Conservation (phyloP, 2,329 filamentous ascomycete genomes). For the Berkeleyomyces basicola region DNA sequence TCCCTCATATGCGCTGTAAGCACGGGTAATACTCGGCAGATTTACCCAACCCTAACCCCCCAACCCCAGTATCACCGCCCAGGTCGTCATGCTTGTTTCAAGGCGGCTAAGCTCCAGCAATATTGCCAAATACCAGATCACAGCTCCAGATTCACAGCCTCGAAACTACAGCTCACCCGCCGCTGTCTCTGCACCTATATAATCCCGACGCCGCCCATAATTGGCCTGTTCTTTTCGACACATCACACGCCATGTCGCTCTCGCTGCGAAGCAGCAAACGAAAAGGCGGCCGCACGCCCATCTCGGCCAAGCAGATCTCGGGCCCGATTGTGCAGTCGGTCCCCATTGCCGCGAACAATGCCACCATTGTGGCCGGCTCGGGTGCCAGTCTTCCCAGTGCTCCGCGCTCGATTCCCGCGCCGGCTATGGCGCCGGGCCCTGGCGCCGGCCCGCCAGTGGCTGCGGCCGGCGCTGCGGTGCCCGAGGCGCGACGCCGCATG, state of each 20-base stretch:
- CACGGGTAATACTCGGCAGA: not conserved
- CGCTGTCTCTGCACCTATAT: not conserved
- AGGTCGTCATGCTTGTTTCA: not conserved
- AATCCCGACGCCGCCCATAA: not conserved
- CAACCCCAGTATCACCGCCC: not conserved
- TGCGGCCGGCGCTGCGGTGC: not conserved
- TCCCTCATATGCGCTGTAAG: not conserved
- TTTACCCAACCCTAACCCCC: not conserved
- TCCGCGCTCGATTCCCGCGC: conserved; percentile 8
- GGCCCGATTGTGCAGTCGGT: conserved; percentile 39
- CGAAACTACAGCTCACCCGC: not conserved
- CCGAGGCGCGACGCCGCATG: conserved; percentile 29
- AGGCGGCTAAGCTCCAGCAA: not conserved
- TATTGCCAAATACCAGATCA: not conserved
- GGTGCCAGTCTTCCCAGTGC: conserved; percentile 11
- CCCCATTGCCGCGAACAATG: conserved; percentile 17
- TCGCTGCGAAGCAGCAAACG: conserved; percentile 45
- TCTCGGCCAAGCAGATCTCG: conserved; percentile 48
- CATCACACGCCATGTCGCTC: conserved; percentile 37
- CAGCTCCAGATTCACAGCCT: not conserved
- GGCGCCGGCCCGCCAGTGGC: conserved; percentile 3
- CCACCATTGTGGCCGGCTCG: conserved; percentile 17
- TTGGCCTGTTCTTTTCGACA: not conserved
- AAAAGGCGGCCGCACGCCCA: conserved; percentile 42
- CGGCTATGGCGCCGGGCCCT: conserved; percentile 14